Percentiles rank a stretch among this genome's conserved stretches.
phyloP scores from a whole-genome alignment of 2,329 filamentous ascomycete species.

The Trichoderma asperellum region DNA sequence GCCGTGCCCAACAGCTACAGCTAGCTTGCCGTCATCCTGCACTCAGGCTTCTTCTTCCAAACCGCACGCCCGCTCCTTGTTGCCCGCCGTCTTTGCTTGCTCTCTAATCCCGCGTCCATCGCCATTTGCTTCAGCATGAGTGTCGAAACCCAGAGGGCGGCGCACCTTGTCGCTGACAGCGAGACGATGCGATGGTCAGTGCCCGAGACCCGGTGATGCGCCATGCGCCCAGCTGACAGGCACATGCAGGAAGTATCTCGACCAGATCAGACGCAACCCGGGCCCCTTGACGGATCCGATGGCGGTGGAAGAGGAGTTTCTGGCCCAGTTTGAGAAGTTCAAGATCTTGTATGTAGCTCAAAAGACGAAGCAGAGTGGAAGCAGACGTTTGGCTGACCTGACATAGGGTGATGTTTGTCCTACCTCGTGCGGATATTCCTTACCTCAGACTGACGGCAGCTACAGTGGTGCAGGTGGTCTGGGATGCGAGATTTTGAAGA shows the following conservation, averaged over 20 bases:
- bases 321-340: conserved; percentile 65
- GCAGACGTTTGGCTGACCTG: conserved; percentile 27
- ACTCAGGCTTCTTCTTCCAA: conserved; percentile 8
- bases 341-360: conserved; percentile 69
- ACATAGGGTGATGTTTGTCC: conserved; percentile 56
- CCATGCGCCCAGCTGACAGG: conserved; percentile 29
- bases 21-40: conserved; percentile 6
- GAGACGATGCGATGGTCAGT: conserved; percentile 45
- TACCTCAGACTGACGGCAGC: not conserved
- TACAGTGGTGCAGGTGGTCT: conserved; percentile 86
- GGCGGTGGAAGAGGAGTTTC: conserved; percentile 55
- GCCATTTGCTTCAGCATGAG: conserved; percentile 34
- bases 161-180: conserved; percentile 27
- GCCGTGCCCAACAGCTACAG: conserved; percentile 11
- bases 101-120: not conserved
- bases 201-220: conserved; percentile 10
- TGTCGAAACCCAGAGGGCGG: conserved; percentile 32
- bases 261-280: conserved; percentile 73
- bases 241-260: conserved; percentile 73
- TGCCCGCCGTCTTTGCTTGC: not conserved
- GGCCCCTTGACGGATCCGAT: conserved; percentile 81
- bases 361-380: not conserved
- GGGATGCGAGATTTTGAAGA: conserved; percentile 95
- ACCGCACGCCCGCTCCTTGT: not conserved
- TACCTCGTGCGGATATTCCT: conserved; percentile 26